These are phyloP conservation scores for Sordariomycetes sp. DNA, from an alignment of 2,329 filamentous ascomycete species.

Conservation along the genomic window DNA sequence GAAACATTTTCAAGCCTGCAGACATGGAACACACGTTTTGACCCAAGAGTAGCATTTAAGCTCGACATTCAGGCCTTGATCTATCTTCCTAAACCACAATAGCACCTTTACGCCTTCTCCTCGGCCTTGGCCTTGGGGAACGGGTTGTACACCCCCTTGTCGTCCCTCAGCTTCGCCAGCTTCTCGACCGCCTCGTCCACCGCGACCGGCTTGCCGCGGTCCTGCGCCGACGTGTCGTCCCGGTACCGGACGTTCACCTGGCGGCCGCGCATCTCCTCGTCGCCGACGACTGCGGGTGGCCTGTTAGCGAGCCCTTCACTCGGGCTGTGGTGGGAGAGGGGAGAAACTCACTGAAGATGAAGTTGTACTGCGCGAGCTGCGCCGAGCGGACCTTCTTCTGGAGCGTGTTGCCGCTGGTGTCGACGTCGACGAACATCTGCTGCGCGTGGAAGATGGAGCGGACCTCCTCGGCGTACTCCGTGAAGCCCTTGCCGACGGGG, in stretches of 20 bases:
- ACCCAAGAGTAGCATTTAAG: background rate
- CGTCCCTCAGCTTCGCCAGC: constrained; percentile 38
- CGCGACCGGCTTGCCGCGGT: constrained; percentile 46
- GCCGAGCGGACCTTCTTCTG: constrained; percentile 83
- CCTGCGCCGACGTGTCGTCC: constrained; percentile 51
- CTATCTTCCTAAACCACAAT: background rate
- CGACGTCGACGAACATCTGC: constrained; percentile 55
- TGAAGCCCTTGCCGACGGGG: constrained; percentile 61
- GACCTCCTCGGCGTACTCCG: constrained; percentile 68
- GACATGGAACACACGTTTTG: background rate
- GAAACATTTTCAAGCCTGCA: background rate
- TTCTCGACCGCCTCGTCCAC: constrained; percentile 47
- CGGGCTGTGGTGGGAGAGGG: background rate
- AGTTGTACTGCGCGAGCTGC: constrained; percentile 75
- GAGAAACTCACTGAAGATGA: constrained; percentile 54
- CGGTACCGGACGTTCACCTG: constrained; percentile 55
- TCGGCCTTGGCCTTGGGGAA: constrained; percentile 7
- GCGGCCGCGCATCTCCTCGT: constrained; percentile 47
- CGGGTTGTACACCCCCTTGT: constrained; percentile 16
- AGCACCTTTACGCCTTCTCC: background rate
- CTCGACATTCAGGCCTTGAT: background rate
- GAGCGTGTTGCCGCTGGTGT: constrained; percentile 59
- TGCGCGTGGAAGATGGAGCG: constrained; percentile 56
- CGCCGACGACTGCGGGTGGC: constrained; percentile 38
- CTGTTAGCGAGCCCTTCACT: background rate